A percentile compares a stretch with the other conserved stretches of the same genome.
Conservation (phyloP, 257 asterid genomes). For the Scutellaria galericulata region DNA sequence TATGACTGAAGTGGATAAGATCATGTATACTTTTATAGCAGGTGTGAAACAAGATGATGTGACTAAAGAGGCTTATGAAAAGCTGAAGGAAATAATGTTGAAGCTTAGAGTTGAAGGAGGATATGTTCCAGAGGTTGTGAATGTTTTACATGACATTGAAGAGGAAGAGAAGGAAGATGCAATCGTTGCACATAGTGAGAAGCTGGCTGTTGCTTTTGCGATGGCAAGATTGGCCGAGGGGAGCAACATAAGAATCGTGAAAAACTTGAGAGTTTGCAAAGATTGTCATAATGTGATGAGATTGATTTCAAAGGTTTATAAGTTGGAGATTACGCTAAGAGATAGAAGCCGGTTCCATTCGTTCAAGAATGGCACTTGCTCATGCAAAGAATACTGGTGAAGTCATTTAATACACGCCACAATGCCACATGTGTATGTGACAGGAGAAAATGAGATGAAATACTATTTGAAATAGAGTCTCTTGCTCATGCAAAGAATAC, state of each 20-base stretch:
- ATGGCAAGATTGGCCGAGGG: constrained; percentile 50
- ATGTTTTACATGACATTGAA: constrained; percentile 65
- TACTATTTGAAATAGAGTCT: no score
- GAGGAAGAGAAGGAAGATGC: constrained; percentile 75
- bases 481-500: no score
- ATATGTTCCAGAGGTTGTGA: constrained; percentile 55
- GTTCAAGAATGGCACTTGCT: constrained; percentile 62
- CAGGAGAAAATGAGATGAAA: no score
- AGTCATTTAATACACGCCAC: no score
- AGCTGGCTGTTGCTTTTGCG: constrained; percentile 76
- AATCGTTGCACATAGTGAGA: constrained; percentile 68
- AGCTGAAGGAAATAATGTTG: constrained; percentile 55
- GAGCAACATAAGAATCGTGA: constrained; percentile 55
- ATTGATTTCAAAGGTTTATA: constrained; percentile 61
- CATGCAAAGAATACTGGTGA: constrained; percentile 77
- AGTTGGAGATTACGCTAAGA: constrained; percentile 60
- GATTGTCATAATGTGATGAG: constrained; percentile 77
- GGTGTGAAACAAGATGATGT: constrained; percentile 44
- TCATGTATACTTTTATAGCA: constrained; percentile 53
- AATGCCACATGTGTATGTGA: no score
- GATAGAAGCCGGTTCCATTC: constrained; percentile 76
- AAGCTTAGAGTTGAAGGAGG: constrained; percentile 61
- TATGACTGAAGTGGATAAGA: constrained; percentile 65
- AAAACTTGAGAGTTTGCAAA: constrained; percentile 78
- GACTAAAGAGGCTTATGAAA: constrained; percentile 54